Conservation (phyloP, 306 rosid genomes). For the Pyrus betulifolia region DNA sequence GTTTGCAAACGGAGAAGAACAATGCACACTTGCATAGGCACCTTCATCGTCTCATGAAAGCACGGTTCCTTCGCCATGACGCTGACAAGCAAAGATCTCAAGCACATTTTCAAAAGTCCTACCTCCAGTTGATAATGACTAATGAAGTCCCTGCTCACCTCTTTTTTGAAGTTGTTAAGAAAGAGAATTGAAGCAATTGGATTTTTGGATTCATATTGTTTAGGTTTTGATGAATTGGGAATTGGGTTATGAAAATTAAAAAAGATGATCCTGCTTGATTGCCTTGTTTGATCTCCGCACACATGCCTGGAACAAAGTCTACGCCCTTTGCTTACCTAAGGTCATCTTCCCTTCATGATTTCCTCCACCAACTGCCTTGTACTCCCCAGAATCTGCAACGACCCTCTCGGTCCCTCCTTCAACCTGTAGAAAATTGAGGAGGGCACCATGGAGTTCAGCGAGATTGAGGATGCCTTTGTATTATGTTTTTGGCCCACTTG, state of each 20-base stretch:
- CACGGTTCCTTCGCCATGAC: constrained; percentile 40
- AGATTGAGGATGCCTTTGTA: too few relatives aligned
- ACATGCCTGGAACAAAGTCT: constrained; percentile 66
- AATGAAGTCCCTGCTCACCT: constrained; percentile 35
- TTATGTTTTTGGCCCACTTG: too few relatives aligned
- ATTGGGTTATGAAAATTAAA: too few relatives aligned
- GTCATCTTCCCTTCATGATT: not conserved
- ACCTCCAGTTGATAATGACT: not conserved
- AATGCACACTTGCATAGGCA: constrained; percentile 31
- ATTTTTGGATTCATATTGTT: not conserved
- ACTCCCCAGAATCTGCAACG: too few relatives aligned
- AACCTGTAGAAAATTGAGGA: too few relatives aligned
- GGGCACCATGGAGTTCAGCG: too few relatives aligned
- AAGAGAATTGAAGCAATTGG: constrained; percentile 15
- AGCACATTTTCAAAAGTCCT: constrained; percentile 38
- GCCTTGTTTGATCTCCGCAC: constrained; percentile 49
- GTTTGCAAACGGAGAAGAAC: constrained; percentile 30
- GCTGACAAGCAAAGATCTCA: constrained; percentile 19
- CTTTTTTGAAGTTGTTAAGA: constrained; percentile 35
- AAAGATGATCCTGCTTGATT: constrained; percentile 23
- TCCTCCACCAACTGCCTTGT: too few relatives aligned
- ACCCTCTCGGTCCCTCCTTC: too few relatives aligned
- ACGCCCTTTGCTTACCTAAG: constrained; percentile 55
- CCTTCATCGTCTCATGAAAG: constrained; percentile 42
- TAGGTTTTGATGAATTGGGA: too few relatives aligned